Conservation (phyloP, 2,329 filamentous ascomycete species). For the Alternaria angustiovoidea region DNA sequence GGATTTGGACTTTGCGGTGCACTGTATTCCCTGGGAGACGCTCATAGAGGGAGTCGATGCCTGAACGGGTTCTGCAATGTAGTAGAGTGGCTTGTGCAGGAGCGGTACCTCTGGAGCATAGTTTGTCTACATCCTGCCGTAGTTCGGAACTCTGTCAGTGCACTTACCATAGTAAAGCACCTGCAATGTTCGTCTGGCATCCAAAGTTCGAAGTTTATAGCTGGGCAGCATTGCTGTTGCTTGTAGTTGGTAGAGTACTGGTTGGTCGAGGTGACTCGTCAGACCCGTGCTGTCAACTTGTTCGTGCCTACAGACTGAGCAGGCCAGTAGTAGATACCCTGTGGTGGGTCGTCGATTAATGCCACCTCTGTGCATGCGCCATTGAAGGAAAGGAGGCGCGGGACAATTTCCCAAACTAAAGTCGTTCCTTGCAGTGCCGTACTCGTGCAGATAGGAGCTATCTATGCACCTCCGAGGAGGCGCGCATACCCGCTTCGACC, state of each 20-base stretch:
- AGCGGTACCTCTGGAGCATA: no score
- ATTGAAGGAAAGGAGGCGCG: background rate
- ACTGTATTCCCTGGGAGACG: background rate
- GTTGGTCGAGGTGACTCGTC: background rate
- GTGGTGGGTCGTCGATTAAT: background rate
- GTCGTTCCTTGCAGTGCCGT: conserved; percentile 2
- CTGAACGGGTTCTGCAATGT: no score
- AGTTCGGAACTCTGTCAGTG: no score
- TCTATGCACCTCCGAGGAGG: background rate
- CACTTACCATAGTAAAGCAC: no score
- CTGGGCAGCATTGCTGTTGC: background rate
- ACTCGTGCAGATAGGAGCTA: conserved; percentile 2
- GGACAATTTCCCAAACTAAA: background rate
- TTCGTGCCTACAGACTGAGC: no score
- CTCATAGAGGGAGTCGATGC: no score
- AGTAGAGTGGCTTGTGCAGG: no score
- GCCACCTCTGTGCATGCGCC: background rate
- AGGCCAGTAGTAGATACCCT: background rate
- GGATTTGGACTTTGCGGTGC: no score
- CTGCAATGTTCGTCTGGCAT: no score
- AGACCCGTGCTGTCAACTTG: background rate
- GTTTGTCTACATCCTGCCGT: no score
- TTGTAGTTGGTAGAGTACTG: background rate
- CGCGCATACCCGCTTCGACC: conserved; percentile 10
- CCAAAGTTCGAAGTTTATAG: no score